Evolutionary conservation across 169 alveolate species (phyloP), one percentile per base, ranked within the genome.

Genomic region (Eimeria praecox): DNA sequence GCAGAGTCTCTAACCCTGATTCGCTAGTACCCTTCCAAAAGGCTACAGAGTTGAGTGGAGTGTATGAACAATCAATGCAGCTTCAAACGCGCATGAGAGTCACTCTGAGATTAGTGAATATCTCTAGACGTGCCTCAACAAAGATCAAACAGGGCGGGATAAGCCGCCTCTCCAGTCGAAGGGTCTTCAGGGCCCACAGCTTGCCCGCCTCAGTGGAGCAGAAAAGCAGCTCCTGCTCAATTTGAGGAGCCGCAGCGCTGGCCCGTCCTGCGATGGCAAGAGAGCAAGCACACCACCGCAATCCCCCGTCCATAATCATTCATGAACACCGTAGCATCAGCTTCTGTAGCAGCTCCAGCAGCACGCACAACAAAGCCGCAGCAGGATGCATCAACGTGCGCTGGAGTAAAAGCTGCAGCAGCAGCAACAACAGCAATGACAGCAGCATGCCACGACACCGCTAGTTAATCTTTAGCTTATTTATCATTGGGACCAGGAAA

Each of bases 181-280:
- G 92, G 12, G 59, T 49, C 52, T 94, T 94, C 12, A 95, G 90
- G n/a, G 96, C 95, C 54, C 87, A 66, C 59, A 95, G 95, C 75
- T 95, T 95, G n/a, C 96, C 97, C 66, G 80, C 97, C 40, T 95
- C 97, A 1, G 89, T 94, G 18, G 96, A 44, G 52, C 95, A 69
- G 66, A 95, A 95, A 22, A 93, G 56, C 69, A 95, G 62, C 62
- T 86, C 71, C 52, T 95, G 97, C 64, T 95, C 97, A 16, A 95
- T 90, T 38, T 82, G 82, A 9, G 92, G 62, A 14, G 96, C 93
- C 30, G 97, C 97, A 18, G 97, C 96, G 83, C 82, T 92, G 62
- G 95, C 89, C n/a, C 85, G 49, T 2, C 96, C 97, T 83, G 87
- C 49, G 38, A 66, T 33, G 38, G 40, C 35, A 14, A 33, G 49